Evolutionary conservation across 805 yeast genomes (phyloP).

Genomic region (Candida insectorum): DNA sequence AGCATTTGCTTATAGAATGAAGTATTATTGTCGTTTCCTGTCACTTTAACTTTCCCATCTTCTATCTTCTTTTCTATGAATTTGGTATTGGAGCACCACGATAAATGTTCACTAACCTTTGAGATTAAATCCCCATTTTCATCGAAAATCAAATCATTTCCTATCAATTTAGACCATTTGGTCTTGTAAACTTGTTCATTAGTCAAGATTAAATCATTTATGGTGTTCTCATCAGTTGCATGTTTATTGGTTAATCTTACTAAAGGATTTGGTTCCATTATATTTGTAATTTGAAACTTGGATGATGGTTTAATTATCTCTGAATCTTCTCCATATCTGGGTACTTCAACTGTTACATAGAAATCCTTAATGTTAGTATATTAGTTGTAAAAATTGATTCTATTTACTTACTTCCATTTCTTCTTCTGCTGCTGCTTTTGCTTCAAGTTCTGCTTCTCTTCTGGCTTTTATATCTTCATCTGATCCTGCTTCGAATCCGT

Average conservation of each 20-base stretch:
- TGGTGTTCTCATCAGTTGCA: constrained; percentile 14
- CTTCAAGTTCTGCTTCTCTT: constrained; percentile 21
- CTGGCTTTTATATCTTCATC: constrained; percentile 76
- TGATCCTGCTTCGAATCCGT: constrained; percentile 82
- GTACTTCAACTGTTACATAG: constrained; percentile 32
- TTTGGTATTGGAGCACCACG: constrained; percentile 24
- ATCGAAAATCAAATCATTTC: constrained; percentile 57
- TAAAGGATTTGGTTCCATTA: constrained; percentile 31
- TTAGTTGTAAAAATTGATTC: constrained; percentile 6
- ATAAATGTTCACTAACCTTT: constrained; percentile 37
- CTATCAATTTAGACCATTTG: constrained; percentile 72
- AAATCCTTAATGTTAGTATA: constrained; percentile 29
- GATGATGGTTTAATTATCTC: constrained; percentile 36
- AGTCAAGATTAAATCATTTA: constrained; percentile 28
- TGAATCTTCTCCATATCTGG: constrained; percentile 18
- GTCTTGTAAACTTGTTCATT: constrained; percentile 63
- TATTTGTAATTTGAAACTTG: constrained; percentile 35
- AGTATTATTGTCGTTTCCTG: constrained; percentile 12
- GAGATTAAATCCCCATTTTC: constrained; percentile 42
- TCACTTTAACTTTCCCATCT: constrained; percentile 15
- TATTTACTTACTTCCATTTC: constrained; percentile 22
- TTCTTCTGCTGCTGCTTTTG: constrained; percentile 18
- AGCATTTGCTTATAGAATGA: constrained; percentile 8
- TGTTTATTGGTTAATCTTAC: constrained; percentile 34
- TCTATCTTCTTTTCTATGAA: constrained; percentile 18